Percentiles rank a stretch among this genome's conserved stretches.
Evolutionary conservation across 495 filamentous ascomycete species (phyloP).

Genomic region (Penicillium salamii): DNA sequence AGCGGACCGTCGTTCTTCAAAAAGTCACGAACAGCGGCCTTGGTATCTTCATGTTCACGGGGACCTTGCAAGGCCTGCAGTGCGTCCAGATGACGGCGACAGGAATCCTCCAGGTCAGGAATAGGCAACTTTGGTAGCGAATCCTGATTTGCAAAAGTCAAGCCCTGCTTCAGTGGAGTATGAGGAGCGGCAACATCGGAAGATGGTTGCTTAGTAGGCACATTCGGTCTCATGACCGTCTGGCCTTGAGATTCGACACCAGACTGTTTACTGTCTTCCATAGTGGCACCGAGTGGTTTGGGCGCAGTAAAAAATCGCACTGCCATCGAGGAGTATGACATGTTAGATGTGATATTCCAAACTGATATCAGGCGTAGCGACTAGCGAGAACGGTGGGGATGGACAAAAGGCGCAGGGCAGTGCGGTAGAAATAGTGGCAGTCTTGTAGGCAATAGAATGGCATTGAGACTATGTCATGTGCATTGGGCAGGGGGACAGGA

Average conservation of each 20-base stretch:
- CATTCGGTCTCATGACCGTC: slow-evolving; percentile 25
- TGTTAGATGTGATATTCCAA: slow-evolving; percentile 34
- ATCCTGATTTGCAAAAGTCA: slow-evolving; percentile 89
- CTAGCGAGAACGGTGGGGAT: slow-evolving; percentile 73
- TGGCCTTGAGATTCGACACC: slow-evolving; percentile 41
- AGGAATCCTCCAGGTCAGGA: slow-evolving; percentile 81
- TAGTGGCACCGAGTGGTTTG: slow-evolving; percentile 56
- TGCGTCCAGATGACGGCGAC: slow-evolving; percentile 75
- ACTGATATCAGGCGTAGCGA: slow-evolving; percentile 59
- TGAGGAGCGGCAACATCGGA: slow-evolving; percentile 13
- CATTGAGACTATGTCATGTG: slow-evolving; percentile 52
- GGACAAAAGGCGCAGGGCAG: slow-evolving; percentile 75
- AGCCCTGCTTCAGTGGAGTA: slow-evolving; percentile 32
- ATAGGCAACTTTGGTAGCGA: slow-evolving; percentile 89
- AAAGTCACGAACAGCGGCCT: slow-evolving; percentile 79
- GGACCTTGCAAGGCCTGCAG: slow-evolving; percentile 76
- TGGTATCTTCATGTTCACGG: slow-evolving; percentile 82
- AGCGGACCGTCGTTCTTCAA: slow-evolving; percentile 77
- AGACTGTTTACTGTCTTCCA: slow-evolving; percentile 21
- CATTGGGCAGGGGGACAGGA: background rate
- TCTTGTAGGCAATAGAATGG: slow-evolving; percentile 81
- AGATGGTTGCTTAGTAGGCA: slow-evolving; percentile 10
- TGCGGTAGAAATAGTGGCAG: slow-evolving; percentile 91
- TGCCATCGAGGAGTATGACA: slow-evolving; percentile 47
- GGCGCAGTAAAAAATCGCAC: slow-evolving; percentile 60